phyloP scores from a whole-genome alignment of 2,329 filamentous ascomycete genomes.

The Fusarium secorum region DNA sequence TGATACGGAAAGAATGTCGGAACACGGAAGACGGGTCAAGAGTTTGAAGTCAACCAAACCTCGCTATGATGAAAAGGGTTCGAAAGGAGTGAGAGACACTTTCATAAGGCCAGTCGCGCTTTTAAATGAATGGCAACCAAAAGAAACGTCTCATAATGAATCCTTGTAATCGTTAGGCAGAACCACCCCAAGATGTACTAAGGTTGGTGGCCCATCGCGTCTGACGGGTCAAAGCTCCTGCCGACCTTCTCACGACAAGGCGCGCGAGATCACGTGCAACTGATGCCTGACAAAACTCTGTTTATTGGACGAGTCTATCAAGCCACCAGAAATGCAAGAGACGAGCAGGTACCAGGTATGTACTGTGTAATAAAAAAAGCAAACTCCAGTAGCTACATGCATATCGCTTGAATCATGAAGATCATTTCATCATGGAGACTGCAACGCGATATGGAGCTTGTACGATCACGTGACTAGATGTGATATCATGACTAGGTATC shows the following conservation, averaged over 20 bases:
- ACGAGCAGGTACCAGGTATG: neutral
- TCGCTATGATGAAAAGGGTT: neutral
- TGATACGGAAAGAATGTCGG: neutral
- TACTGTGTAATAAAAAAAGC: neutral
- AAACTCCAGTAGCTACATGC: neutral
- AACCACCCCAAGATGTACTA: neutral
- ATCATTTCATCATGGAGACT: neutral
- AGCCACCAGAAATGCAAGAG: neutral
- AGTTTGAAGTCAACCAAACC: neutral
- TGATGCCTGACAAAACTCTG: neutral
- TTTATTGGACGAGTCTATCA: neutral
- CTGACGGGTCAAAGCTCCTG: neutral
- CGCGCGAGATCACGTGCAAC: neutral
- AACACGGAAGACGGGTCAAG: neutral
- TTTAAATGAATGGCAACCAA: conserved; percentile 21
- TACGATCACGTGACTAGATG: conserved; percentile 44
- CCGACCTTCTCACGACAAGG: neutral
- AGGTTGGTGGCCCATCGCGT: neutral
- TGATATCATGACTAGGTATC: conserved; percentile 39
- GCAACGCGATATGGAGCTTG: neutral
- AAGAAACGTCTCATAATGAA: conserved; percentile 31
- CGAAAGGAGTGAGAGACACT: neutral
- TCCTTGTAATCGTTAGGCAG: conserved; percentile 40
- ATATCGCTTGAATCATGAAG: neutral
- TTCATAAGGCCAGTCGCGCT: neutral